phyloP scores from a whole-genome alignment of 1,284 basidiomycete genomes.

The Hortiboletus rubellus region DNA sequence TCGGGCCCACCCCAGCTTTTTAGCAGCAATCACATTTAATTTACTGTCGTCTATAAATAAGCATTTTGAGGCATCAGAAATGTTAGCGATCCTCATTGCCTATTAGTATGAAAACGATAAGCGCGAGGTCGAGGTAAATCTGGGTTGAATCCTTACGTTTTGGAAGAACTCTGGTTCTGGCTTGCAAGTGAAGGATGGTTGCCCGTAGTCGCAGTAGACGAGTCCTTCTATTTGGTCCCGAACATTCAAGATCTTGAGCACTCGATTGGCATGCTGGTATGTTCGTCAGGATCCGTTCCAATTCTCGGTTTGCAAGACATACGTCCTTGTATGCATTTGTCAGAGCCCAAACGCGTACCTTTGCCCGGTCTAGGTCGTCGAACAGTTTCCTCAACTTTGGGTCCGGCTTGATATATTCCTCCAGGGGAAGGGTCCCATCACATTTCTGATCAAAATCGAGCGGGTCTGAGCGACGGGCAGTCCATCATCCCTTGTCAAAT shows the following conservation, averaged over 20 bases:
- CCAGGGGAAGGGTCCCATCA: slow-evolving; percentile 81
- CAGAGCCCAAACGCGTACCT: slow-evolving; percentile 77
- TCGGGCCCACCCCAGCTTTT: slow-evolving; percentile 64
- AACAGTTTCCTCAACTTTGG: slow-evolving; percentile 66
- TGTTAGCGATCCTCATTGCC: slow-evolving; percentile 62
- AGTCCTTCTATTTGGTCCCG: slow-evolving; percentile 78
- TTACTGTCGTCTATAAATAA: slow-evolving; percentile 77
- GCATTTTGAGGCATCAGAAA: slow-evolving; percentile 64
- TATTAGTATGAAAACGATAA: slow-evolving; percentile 27
- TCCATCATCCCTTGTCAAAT: not conserved
- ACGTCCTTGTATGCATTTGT: slow-evolving; percentile 82
- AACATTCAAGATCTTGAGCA: slow-evolving; percentile 72
- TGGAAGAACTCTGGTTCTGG: slow-evolving; percentile 73
- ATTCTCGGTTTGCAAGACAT: slow-evolving; percentile 27
- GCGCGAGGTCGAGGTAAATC: not conserved
- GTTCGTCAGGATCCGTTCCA: slow-evolving; percentile 7
- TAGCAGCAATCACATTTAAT: slow-evolving; percentile 65
- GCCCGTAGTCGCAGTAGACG: slow-evolving; percentile 79
- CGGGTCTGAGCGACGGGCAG: slow-evolving; percentile 54
- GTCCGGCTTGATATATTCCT: slow-evolving; percentile 74
- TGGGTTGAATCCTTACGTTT: slow-evolving; percentile 42
- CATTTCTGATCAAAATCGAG: slow-evolving; percentile 86
- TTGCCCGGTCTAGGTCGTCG: slow-evolving; percentile 75
- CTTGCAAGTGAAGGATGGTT: slow-evolving; percentile 77
- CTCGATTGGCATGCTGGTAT: slow-evolving; percentile 75